phyloP scores from a whole-genome alignment of 257 asterid genomes.

The Primulina tabacum region DNA sequence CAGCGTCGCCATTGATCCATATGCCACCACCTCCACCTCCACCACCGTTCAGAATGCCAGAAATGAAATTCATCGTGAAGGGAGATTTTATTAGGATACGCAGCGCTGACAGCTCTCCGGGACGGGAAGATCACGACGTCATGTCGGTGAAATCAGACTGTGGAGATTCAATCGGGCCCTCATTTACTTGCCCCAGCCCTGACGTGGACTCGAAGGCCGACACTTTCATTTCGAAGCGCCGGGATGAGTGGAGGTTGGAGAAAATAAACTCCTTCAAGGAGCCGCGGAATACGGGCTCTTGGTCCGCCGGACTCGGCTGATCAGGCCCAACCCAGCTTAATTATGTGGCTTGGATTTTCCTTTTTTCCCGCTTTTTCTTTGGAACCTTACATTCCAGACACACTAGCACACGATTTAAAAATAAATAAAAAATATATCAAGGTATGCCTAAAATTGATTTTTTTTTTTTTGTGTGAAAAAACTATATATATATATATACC shows the following conservation, averaged over 20 bases:
- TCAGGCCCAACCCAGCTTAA: background rate
- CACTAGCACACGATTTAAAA: background rate
- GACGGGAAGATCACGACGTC: constrained; percentile 59
- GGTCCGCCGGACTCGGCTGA: background rate
- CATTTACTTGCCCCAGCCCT: constrained; percentile 83
- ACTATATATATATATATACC: no score
- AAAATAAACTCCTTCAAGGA: constrained; percentile 57
- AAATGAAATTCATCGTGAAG: constrained; percentile 41
- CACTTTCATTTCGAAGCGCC: constrained; percentile 66
- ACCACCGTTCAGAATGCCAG: constrained; percentile 67
- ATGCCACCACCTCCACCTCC: constrained; percentile 75
- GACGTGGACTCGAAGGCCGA: constrained; percentile 80
- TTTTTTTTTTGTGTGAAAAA: no score
- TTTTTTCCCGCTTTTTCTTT: background rate
- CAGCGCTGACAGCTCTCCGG: constrained; percentile 68
- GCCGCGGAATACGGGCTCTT: constrained; percentile 31
- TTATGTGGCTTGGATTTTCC: constrained; percentile 13
- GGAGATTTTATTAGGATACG: constrained; percentile 62
- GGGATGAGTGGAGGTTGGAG: constrained; percentile 76
- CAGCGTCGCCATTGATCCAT: constrained; percentile 62
- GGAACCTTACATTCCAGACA: background rate
- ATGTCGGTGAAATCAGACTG: constrained; percentile 53
- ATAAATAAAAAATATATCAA: background rate
- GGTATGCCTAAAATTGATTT: background rate
- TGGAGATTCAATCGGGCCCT: constrained; percentile 51